Evolutionary conservation across 2,329 filamentous ascomycete species (phyloP).

Genomic region (Catunica adiposa): DNA sequence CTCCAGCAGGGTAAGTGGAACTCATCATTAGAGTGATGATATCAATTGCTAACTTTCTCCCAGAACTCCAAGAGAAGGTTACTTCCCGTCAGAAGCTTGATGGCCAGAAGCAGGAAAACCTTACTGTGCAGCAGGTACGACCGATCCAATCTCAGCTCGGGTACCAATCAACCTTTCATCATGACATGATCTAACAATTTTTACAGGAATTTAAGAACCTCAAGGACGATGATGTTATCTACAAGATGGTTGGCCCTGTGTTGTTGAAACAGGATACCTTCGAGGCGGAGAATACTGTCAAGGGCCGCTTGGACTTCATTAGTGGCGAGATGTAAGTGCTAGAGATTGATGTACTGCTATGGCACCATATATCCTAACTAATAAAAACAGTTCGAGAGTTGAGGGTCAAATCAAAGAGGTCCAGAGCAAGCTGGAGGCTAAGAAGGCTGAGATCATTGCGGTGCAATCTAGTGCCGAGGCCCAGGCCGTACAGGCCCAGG

Average conservation of each 20-base stretch:
- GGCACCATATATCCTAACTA: neutral
- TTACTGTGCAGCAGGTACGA: slow-evolving; percentile 62
- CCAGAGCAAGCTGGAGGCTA: slow-evolving; percentile 40
- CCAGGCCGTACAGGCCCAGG: slow-evolving; percentile 9
- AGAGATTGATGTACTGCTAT: neutral
- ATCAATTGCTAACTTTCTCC: slow-evolving; percentile 7
- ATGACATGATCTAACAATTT: neutral
- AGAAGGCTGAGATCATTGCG: slow-evolving; percentile 44
- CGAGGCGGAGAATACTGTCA: slow-evolving; percentile 81
- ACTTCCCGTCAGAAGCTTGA: slow-evolving; percentile 79
- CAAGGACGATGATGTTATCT: slow-evolving; percentile 72
- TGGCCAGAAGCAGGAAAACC: slow-evolving; percentile 85
- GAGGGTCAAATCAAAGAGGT: slow-evolving; percentile 38
- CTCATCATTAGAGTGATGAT: neutral
- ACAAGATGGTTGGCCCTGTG: slow-evolving; percentile 87
- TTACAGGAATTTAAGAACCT: slow-evolving; percentile 64
- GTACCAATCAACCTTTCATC: neutral
- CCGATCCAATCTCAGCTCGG: neutral
- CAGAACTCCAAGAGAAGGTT: slow-evolving; percentile 66
- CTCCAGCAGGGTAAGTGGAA: slow-evolving; percentile 55
- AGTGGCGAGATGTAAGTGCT: slow-evolving; percentile 68
- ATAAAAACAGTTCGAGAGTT: slow-evolving; percentile 18
- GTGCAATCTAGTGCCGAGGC: slow-evolving; percentile 34
- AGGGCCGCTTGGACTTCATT: slow-evolving; percentile 82
- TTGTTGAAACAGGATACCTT: slow-evolving; percentile 85